These are phyloP conservation scores for Heliosperma pusillum DNA, from an alignment of 148 eudicot genomes.

Conservation along the genomic window DNA sequence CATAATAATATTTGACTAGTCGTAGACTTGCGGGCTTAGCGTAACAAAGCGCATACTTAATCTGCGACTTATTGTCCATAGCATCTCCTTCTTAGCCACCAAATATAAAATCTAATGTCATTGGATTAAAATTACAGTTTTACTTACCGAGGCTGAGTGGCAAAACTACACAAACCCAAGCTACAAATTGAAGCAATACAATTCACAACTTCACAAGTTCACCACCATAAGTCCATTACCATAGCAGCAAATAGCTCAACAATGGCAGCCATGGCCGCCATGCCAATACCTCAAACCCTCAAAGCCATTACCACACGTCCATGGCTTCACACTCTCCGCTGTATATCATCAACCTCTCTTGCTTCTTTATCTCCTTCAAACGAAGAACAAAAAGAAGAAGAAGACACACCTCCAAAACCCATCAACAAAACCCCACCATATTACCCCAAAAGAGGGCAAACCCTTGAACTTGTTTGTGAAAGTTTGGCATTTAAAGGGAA, in stretches of 20 bases:
- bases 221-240: background rate
- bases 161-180: too few relatives aligned
- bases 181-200: too few relatives aligned
- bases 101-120: too few relatives aligned
- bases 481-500: slow-evolving; percentile 77
- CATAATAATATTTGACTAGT: too few relatives aligned
- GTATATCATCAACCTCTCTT: slow-evolving; percentile 15
- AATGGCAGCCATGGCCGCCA: slow-evolving; percentile 29
- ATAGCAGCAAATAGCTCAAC: slow-evolving; percentile 16
- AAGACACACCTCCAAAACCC: slow-evolving; percentile 20
- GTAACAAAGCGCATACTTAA: too few relatives aligned
- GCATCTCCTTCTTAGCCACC: too few relatives aligned
- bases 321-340: slow-evolving; percentile 38
- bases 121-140: too few relatives aligned
- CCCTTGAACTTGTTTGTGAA: slow-evolving; percentile 72
- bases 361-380: slow-evolving; percentile 21
- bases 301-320: slow-evolving; percentile 40
- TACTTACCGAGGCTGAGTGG: too few relatives aligned
- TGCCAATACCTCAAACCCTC: slow-evolving; percentile 25
- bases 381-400: slow-evolving; percentile 24
- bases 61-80: too few relatives aligned
- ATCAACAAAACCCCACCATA: slow-evolving; percentile 27
- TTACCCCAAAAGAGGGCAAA: slow-evolving; percentile 87
- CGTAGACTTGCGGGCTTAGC: too few relatives aligned
- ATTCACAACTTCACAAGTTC: background rate